Conservation (phyloP, 257 asterid species). For the Petrea volubilis region DNA sequence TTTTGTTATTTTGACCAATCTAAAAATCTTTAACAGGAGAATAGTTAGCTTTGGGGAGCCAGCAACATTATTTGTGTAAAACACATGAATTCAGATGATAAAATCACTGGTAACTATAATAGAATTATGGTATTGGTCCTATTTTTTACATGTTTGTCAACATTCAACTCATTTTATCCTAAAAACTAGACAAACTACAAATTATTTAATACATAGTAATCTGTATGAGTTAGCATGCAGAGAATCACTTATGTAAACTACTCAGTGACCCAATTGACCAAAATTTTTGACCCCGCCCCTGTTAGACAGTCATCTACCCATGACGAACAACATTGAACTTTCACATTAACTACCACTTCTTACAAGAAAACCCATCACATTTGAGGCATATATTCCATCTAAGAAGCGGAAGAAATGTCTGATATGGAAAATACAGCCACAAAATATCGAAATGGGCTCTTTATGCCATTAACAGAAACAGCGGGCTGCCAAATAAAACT, state of each 20-base stretch:
- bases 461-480: not conserved
- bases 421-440: not conserved
- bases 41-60: not conserved
- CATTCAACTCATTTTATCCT: not conserved
- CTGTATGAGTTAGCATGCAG: slow-evolving; percentile 11
- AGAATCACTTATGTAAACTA: not conserved
- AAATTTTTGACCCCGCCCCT: not conserved
- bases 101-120: not conserved
- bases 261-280: not conserved
- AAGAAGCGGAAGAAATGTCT: not conserved
- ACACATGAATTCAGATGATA: not conserved
- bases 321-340: slow-evolving; percentile 3
- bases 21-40: not conserved
- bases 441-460: not conserved
- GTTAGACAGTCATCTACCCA: not conserved
- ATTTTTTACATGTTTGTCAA: not conserved
- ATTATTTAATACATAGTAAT: not conserved
- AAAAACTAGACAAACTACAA: not conserved
- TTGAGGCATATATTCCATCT: not conserved
- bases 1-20: not conserved
- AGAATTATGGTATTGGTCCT: not conserved
- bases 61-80: not conserved
- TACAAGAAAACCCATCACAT: not conserved
- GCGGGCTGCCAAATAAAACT: too few species aligned
- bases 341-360: not conserved